Base-by-base conservation (phyloP, 352 stramenopile species). In the Thalassiosira ordinaria region DNA sequence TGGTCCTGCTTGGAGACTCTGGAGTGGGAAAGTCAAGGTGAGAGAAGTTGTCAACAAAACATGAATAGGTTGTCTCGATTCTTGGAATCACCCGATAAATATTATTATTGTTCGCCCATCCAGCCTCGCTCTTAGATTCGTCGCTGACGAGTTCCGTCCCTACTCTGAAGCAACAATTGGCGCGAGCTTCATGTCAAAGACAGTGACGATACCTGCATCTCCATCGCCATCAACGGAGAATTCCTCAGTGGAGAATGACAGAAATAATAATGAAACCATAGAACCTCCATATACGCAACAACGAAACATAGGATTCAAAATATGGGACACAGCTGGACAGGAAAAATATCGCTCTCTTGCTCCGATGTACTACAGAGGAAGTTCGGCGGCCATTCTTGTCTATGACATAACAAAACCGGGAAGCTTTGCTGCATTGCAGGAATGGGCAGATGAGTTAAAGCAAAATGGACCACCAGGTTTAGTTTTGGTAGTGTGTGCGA, bases 311-410 rank as follows among this genome's bases (percentile, higher is more conserved):
- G 56, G 33, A 5, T 98, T 98, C 82, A 96, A 98, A 88, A 98
- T 99, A 83, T 99, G 96, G 97, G 97, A 99, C 85, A 99, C 97
- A 16, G 97, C 97, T 31, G 97, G 97, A 18, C 96, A 99, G 91
- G 96, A 98, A 78, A 85, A 91, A 88, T 98, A 99, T 79, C 93
- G 98, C 78, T 97, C 93, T 35, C 81, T 99, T 33, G 96, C 96
- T 31, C 96, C 96, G 16, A 98, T 99, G 96, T 99, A 98, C 64
- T 91, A 87, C 47, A 41, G 80, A 33, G 75, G 73, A 8, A 69
- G 73, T 33, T 59, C 55, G 1, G 79, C 73, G 6, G 96, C 96
- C n/a, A 97, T 99, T 75, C 86, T 99, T 39, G 97, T 98, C 16
- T 99, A 98, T 80, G 96, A 98, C 89, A 98, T 99, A 77, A 98